A percentile compares a stretch with the other conserved stretches of the same genome.
Conservation (phyloP, 1,139 yeast genomes). For the Torulaspora pretoriensis region DNA sequence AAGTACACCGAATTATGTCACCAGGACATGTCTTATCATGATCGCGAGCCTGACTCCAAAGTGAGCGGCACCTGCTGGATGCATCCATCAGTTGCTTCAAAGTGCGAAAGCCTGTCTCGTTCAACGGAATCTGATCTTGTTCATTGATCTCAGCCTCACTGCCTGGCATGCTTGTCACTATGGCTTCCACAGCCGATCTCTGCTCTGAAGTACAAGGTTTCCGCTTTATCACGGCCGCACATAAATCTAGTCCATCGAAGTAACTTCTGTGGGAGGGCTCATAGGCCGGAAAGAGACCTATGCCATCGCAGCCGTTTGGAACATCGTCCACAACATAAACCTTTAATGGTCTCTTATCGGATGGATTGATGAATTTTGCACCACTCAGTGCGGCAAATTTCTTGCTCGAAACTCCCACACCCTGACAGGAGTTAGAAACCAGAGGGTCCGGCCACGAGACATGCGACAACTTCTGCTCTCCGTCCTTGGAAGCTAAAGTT, state of each 20-base stretch:
- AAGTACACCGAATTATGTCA: constrained; percentile 23
- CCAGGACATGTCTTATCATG: constrained; percentile 20
- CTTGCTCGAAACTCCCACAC: constrained; percentile 17
- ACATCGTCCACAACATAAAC: constrained; percentile 13
- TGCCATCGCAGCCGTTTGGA: constrained; percentile 18
- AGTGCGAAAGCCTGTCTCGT: constrained; percentile 2
- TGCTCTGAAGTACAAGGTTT: constrained; percentile 8
- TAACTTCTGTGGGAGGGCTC: constrained; percentile 12
- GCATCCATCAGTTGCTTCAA: constrained; percentile 10
- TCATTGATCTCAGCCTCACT: not conserved
- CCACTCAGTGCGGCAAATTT: constrained; percentile 3
- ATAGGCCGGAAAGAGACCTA: constrained; percentile 26
- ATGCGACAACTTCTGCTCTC: constrained; percentile 3
- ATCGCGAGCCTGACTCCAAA: constrained; percentile 16
- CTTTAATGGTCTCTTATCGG: constrained; percentile 13
- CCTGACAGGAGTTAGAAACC: constrained; percentile 22
- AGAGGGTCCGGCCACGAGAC: constrained; percentile 23
- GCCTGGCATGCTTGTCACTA: not conserved
- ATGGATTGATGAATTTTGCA: constrained; percentile 15
- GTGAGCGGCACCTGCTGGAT: constrained; percentile 4
- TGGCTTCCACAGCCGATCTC: constrained; percentile 1
- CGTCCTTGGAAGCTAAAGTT: constrained; percentile 7
- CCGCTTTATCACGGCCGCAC: constrained; percentile 16
- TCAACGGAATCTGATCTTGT: not conserved
- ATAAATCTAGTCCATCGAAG: constrained; percentile 16